Conservation (phyloP, 148 eudicot genomes). For the Rhododendron henanense region DNA sequence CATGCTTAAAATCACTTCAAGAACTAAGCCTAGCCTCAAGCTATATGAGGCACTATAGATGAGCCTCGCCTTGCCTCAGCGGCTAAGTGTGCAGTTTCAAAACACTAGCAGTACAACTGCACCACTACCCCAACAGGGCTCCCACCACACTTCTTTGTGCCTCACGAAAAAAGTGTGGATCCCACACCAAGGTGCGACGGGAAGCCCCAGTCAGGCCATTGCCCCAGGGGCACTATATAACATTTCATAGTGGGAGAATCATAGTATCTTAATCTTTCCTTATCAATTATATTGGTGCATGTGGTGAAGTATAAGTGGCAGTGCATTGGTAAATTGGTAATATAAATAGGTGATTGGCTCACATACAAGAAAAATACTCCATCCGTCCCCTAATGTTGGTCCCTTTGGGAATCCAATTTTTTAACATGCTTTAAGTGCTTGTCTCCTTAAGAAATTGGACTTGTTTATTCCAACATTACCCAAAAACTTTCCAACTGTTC, state of each 20-base stretch:
- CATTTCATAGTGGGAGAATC: background rate
- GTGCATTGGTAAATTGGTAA: background rate
- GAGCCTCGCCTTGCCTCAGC: background rate
- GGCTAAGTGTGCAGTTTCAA: background rate
- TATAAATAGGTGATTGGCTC: background rate
- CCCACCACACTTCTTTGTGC: background rate
- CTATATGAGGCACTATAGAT: background rate
- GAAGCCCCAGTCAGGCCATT: background rate
- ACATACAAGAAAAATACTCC: background rate
- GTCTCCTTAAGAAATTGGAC: background rate
- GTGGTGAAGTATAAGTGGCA: background rate
- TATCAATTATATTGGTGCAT: background rate
- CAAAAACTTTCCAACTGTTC: background rate
- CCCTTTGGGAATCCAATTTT: background rate
- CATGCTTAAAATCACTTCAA: background rate
- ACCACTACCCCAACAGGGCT: background rate
- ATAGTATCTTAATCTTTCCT: background rate
- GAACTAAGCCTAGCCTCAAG: background rate
- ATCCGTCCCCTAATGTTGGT: background rate
- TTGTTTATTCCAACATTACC: background rate
- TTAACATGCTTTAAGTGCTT: background rate
- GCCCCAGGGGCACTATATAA: background rate
- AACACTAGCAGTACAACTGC: background rate
- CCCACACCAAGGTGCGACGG: background rate
- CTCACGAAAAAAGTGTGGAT: background rate